Base-by-base conservation (phyloP, 495 filamentous ascomycete genomes). In the Astrothelium macrocarpum region DNA sequence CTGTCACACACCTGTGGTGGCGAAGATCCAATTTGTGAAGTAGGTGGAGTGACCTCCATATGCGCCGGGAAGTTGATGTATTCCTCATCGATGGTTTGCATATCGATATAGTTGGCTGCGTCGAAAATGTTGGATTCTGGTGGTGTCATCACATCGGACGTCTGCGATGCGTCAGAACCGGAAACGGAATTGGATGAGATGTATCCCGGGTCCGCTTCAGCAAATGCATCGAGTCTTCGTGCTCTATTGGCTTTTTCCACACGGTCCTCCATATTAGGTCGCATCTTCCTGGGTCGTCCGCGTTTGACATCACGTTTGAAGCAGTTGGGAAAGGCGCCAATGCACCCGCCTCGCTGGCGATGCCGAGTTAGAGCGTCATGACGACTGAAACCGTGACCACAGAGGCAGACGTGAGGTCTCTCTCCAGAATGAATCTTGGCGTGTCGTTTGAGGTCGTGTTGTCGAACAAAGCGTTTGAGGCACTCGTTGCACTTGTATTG, bases 371-470 rank as follows among this genome's bases (percentile, higher is more conserved):
- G 79, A 60, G 94, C 94, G 77, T 98, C 94, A 69, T 96, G 91
- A 62, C 94, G 82, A 16, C 91, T 91, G 71, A 97, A 97, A 59
- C 85, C 88, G 69, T 89, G 91, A 53, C 92, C 90, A 73, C 94
- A 98, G 59, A 86, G 81, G 73, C 94, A 98, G 31, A 86, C 86
- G 67, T 96, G 94, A 1, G 94, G 90, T 76, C 96, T 95, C 70
- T 92, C 85, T 42, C 90, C 90, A 23, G 86, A 91, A 75, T 98
- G 94, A 62, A 97, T 97, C 77, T 96, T 96, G 67, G 91, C 85
- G 71, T 98, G 94, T 25, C 94, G 87, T 75, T 97, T 98, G 63
- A 97, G 84, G 71, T 98, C 94, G 72, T 98, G 95, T 65, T 94
- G 91, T 29, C 94, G 86, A 64, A 97, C 95, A 70, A 98, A 98